Evolutionary conservation across 1,139 yeast species (phyloP).

Genomic region (Debaryomycetaceae sp.): DNA sequence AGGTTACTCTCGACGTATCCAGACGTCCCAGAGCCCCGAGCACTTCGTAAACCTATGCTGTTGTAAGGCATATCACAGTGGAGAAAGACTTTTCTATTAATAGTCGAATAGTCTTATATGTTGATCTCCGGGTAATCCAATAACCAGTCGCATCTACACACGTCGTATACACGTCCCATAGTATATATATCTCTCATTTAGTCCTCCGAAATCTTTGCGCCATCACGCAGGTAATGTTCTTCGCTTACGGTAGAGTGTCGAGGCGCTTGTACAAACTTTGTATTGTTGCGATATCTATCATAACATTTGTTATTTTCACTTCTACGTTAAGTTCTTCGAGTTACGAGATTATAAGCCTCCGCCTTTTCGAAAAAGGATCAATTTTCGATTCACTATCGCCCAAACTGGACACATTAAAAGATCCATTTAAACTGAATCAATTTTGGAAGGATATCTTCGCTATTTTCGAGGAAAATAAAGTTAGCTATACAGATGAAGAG

Average conservation of each 20-base stretch:
- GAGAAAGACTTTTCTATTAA: not conserved
- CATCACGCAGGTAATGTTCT: not conserved
- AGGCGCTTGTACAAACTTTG: not conserved
- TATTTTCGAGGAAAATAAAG: conserved; percentile 13
- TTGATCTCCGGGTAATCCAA: too few species aligned
- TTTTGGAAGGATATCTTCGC: conserved; percentile 22
- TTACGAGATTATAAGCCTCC: not conserved
- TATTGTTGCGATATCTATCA: not conserved
- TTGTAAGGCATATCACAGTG: conserved; percentile 52
- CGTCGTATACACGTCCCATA: too few species aligned
- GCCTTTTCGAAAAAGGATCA: conserved; percentile 5
- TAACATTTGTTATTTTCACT: not conserved
- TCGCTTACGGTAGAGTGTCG: not conserved
- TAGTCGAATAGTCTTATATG: not conserved
- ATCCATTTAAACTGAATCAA: conserved; percentile 8
- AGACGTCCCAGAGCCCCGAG: conserved; percentile 72
- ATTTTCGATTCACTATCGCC: not conserved
- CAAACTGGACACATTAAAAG: not conserved
- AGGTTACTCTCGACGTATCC: conserved; percentile 60
- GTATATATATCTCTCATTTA: too few species aligned
- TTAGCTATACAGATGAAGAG: conserved; percentile 12
- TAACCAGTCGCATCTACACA: too few species aligned
- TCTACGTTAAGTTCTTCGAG: not conserved
- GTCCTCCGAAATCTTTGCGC: too few species aligned
- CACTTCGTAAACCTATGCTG: conserved; percentile 62